Evolutionary conservation across 176 grass and related monocot genomes (phyloP).

Genomic region (Poa annua): DNA sequence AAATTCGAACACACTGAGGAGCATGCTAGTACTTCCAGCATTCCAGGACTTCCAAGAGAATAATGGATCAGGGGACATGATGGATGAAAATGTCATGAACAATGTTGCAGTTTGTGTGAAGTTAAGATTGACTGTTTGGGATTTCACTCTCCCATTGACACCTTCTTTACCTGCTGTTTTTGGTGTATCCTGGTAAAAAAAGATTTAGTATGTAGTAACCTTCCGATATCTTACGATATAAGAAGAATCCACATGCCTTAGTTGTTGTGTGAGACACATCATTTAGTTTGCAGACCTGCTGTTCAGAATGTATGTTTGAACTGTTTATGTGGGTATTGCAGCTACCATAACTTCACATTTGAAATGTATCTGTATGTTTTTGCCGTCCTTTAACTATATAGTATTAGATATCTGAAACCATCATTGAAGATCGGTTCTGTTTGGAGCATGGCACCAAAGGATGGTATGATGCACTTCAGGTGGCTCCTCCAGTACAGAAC

Average conservation of each 20-base stretch:
- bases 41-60: slow-evolving; percentile 69
- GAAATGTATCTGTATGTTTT: neutral
- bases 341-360: slow-evolving; percentile 8
- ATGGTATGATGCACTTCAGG: slow-evolving; percentile 88
- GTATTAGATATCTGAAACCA: slow-evolving; percentile 93
- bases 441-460: slow-evolving; percentile 88
- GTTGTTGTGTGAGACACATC: neutral
- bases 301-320: slow-evolving; percentile 25
- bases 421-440: slow-evolving; percentile 96
- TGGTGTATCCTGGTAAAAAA: slow-evolving; percentile 82
- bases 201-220: slow-evolving; percentile 14
- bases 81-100: slow-evolving; percentile 92
- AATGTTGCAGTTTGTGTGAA: slow-evolving; percentile 80
- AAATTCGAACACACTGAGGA: slow-evolving; percentile 63
- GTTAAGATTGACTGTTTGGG: slow-evolving; percentile 90
- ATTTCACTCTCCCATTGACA: slow-evolving; percentile 92
- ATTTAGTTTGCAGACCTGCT: neutral
- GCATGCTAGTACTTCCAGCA: slow-evolving; percentile 61
- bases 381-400: slow-evolving; percentile 56
- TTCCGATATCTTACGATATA: too few relatives aligned
- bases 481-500: slow-evolving; percentile 96
- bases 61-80: slow-evolving; percentile 73
- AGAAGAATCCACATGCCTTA: slow-evolving; percentile 18
- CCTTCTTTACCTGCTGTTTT: slow-evolving; percentile 97
- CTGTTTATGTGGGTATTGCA: slow-evolving; percentile 32